Evolutionary conservation across 768 basidiomycete genomes (phyloP).

Genomic region (Russula abietina): DNA sequence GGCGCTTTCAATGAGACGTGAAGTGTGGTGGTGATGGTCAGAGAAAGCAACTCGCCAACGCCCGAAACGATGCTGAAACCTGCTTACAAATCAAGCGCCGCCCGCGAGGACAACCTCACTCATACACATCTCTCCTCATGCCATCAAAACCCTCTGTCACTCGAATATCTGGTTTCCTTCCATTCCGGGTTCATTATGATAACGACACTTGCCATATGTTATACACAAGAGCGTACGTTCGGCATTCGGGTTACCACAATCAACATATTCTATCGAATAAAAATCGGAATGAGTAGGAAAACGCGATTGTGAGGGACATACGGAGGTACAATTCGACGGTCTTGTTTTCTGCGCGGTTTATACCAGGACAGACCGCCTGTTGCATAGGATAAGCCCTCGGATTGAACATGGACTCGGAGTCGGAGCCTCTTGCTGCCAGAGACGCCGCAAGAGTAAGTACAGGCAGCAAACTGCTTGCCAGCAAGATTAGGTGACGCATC

Average conservation of each 20-base stretch:
- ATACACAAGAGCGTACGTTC: constrained; percentile 56
- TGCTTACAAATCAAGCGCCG: background rate
- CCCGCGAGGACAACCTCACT: background rate
- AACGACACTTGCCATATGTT: constrained; percentile 54
- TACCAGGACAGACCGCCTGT: constrained; percentile 11
- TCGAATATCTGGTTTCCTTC: constrained; percentile 42
- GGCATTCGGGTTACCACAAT: constrained; percentile 49
- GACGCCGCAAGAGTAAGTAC: background rate
- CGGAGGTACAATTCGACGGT: constrained; percentile 18
- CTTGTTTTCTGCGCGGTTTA: constrained; percentile 19
- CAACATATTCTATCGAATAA: constrained; percentile 39
- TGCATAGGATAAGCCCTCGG: background rate
- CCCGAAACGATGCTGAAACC: background rate
- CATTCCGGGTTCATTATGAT: constrained; percentile 40
- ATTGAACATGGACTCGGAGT: constrained; percentile 1
- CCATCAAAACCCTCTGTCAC: background rate
- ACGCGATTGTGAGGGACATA: background rate
- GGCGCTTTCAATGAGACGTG: background rate
- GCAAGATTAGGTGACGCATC: constrained; percentile 1
- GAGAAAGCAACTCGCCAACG: background rate
- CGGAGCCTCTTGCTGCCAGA: background rate
- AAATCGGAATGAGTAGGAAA: background rate
- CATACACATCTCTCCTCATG: background rate
- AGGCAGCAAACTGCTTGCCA: constrained; percentile 1
- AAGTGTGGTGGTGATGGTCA: too few species aligned